These are phyloP conservation scores for Brasilioporus rufonigricans DNA, from an alignment of 768 basidiomycete species.

Conservation along the genomic window DNA sequence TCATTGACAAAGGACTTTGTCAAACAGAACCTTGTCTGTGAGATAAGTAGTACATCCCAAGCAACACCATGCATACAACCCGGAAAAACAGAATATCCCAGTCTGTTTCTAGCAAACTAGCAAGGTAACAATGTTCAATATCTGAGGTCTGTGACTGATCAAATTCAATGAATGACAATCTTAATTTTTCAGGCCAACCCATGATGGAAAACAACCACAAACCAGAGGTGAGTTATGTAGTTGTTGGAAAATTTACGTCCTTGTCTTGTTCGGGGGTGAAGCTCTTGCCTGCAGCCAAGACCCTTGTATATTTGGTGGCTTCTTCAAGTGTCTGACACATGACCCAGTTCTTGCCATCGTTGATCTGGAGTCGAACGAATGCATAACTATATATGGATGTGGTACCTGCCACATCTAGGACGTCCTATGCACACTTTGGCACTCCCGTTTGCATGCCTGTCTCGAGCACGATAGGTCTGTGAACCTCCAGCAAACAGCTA, in stretches of 20 bases:
- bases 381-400: no score
- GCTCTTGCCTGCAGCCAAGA: slow-evolving; percentile 58
- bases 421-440: no score
- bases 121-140: slow-evolving; percentile 79
- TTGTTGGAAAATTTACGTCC: slow-evolving; percentile 97
- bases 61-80: slow-evolving; percentile 97
- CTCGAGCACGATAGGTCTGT: no score
- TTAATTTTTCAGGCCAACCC: slow-evolving; percentile 94
- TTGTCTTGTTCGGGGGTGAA: slow-evolving; percentile 90
- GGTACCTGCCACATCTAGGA: no score
- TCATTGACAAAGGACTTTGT: slow-evolving; percentile 98
- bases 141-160: slow-evolving; percentile 61
- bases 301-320: slow-evolving; percentile 71
- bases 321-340: slow-evolving; percentile 78
- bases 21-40: slow-evolving; percentile 90
- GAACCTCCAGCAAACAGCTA: no score
- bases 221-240: slow-evolving; percentile 98
- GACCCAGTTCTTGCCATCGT: slow-evolving; percentile 85
- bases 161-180: background rate
- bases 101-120: slow-evolving; percentile 91
- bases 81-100: slow-evolving; percentile 99
- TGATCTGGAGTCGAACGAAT: slow-evolving; percentile 41
- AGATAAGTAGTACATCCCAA: slow-evolving; percentile 87
- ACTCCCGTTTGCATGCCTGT: no score
- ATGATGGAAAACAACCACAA: slow-evolving; percentile 97